Conservation (phyloP, 352 stramenopile species). For the Peronosclerospora sorghi region DNA sequence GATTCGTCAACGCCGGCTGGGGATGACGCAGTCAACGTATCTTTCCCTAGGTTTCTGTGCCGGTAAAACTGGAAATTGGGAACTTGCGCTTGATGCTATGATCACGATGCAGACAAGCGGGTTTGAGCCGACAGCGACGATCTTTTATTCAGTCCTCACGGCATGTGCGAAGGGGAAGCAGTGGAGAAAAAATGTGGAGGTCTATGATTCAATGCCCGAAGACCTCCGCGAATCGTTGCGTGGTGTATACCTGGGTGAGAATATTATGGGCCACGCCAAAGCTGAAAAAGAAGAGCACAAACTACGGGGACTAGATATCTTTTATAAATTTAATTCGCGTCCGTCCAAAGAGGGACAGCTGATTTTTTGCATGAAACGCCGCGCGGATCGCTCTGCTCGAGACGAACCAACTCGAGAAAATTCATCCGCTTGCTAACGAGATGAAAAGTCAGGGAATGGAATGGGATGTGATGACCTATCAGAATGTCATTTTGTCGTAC, state of each 20-base stretch:
- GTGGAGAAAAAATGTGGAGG: conserved; percentile 40
- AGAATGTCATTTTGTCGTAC: conserved; percentile 53
- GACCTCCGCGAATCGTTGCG: too few relatives aligned
- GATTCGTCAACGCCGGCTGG: conserved; percentile 41
- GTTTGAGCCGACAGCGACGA: too few relatives aligned
- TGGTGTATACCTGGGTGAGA: too few relatives aligned
- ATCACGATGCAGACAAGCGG: conserved; percentile 33
- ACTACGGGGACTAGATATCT: too few relatives aligned
- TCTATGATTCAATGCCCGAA: conserved; percentile 56
- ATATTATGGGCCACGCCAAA: too few relatives aligned
- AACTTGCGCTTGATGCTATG: conserved; percentile 56
- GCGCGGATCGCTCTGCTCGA: conserved; percentile 43
- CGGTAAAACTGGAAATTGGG: conserved; percentile 61
- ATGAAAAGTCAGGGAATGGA: too few relatives aligned
- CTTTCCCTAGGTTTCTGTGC: too few relatives aligned
- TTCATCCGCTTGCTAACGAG: conserved; percentile 39
- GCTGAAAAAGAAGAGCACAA: too few relatives aligned
- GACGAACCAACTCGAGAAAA: conserved; percentile 46
- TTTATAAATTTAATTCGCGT: conserved; percentile 27
- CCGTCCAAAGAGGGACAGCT: too few relatives aligned
- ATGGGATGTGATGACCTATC: conserved; percentile 66
- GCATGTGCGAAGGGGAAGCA: too few relatives aligned
- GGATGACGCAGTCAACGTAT: conserved; percentile 72
- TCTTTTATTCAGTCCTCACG: too few relatives aligned
- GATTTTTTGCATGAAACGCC: conserved; percentile 68